Base-by-base conservation (phyloP, 345 rosid genomes). In the Citrus hindsii region DNA sequence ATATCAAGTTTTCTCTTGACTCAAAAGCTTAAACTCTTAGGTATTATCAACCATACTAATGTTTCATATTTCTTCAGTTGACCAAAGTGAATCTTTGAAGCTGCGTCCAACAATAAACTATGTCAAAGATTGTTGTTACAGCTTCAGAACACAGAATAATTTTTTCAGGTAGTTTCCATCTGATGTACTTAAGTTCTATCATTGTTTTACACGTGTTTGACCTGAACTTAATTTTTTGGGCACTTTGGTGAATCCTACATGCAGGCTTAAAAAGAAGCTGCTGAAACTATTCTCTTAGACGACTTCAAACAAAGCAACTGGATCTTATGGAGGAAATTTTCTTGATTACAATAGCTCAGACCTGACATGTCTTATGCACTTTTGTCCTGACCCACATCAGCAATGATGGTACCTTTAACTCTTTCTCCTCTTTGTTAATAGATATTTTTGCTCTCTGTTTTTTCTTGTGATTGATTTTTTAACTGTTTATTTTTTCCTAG, bases 291-390 rank as follows among this genome's bases (percentile, higher is more conserved):
- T 98, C 95, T 89, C 6, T 78, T 85, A 74, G 96, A 91, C 71
- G 95, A 92, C 93, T 80, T 91, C 97, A 40, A 95, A 94, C 79
- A 92, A 91, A 85, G 94, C 97, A 61, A 92, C 93, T 56, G 97
- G 98, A 16, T 74, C 86, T 38, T 82, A 81, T 76, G 99, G 99
- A 79, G 91, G 92, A 19, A 82, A 73, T 72, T 86, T 89, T 65
- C 66, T 96, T 79, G 84, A 79, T 79, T 80, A 84, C 86, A 83
- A 87, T 86, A 84, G 27, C 77, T 80, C 85, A 75, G 82, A 83
- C 75, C 51, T 46, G 51, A 46, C 51, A 46, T 46, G 77, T 84
- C 9, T 84, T 7, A 76, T 81, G 18, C 83, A 73, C 80, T 81
- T 92, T 60, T 55, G 84, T 96, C 80, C 79, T 94, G 81, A 94